Percentiles rank a stretch among this genome's conserved stretches.
These are phyloP conservation scores for Phytophthora parvispora DNA, from an alignment of 352 stramenopile genomes.

Conservation along the genomic window DNA sequence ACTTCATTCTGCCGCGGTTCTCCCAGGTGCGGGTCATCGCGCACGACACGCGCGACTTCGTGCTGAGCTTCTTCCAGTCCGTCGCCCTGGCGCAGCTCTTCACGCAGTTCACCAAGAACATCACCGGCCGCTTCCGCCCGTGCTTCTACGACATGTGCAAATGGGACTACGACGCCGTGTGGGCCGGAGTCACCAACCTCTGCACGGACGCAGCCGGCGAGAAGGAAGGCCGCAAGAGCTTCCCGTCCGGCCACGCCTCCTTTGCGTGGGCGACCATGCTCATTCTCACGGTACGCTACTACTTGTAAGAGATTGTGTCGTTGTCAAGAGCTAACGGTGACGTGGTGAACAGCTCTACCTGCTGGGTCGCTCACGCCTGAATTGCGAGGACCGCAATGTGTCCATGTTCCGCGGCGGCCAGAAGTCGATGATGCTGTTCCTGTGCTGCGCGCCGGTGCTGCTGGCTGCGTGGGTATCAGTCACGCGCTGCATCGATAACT, in stretches of 20 bases:
- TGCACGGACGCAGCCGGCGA: slow-evolving; percentile 60
- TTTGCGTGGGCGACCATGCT: slow-evolving; percentile 80
- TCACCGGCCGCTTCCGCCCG: slow-evolving; percentile 72
- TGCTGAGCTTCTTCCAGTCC: slow-evolving; percentile 62
- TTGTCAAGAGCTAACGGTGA: neutral
- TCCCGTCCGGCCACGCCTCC: slow-evolving; percentile 79
- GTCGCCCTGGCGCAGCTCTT: slow-evolving; percentile 48
- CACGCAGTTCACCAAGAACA: slow-evolving; percentile 77
- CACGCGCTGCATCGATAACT: slow-evolving; percentile 81
- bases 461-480: slow-evolving; percentile 68
- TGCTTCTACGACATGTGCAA: slow-evolving; percentile 83
- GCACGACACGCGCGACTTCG: slow-evolving; percentile 74
- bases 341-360: slow-evolving; percentile 54
- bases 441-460: slow-evolving; percentile 65
- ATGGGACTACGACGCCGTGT: slow-evolving; percentile 64
- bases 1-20: slow-evolving; percentile 56
- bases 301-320: too few species aligned
- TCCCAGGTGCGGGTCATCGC: slow-evolving; percentile 53
- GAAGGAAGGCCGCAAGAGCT: slow-evolving; percentile 75
- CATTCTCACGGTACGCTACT: slow-evolving; percentile 57
- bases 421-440: slow-evolving; percentile 67
- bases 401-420: slow-evolving; percentile 44
- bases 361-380: slow-evolving; percentile 62
- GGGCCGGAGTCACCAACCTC: slow-evolving; percentile 69
- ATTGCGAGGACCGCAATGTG: slow-evolving; percentile 49